phyloP scores from a whole-genome alignment of 371 early-diverging fungal species.

The Apophysomyces variabilis region DNA sequence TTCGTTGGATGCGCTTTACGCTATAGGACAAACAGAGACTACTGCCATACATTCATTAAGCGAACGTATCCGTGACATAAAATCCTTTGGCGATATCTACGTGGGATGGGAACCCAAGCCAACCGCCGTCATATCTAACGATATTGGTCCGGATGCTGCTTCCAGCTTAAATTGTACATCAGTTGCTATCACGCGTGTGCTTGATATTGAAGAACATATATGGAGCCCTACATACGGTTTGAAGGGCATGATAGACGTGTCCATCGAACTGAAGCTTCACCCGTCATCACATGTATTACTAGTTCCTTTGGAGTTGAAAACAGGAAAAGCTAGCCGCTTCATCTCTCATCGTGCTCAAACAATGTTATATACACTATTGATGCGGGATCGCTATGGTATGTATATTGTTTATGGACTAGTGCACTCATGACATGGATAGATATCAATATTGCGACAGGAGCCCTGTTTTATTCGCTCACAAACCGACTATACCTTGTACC shows the following conservation, averaged over 20 bases:
- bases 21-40: constrained; percentile 63
- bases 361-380: constrained; percentile 80
- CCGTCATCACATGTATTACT: constrained; percentile 36
- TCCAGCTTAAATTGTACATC: constrained; percentile 24
- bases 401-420: not conserved
- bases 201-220: constrained; percentile 91
- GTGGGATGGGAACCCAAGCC: constrained; percentile 22
- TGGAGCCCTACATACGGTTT: constrained; percentile 93
- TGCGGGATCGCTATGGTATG: constrained; percentile 86
- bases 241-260: constrained; percentile 92
- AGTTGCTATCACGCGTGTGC: constrained; percentile 66
- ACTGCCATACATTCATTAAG: constrained; percentile 46
- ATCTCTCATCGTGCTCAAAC: constrained; percentile 87
- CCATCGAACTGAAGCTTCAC: constrained; percentile 57
- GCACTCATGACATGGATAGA: constrained; percentile 55
- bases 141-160: constrained; percentile 26
- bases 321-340: constrained; percentile 65
- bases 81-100: constrained; percentile 19
- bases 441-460: constrained; percentile 65
- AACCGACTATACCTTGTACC: constrained; percentile 68
- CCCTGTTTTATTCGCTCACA: constrained; percentile 79
- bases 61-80: constrained; percentile 41
- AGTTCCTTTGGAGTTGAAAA: constrained; percentile 92
- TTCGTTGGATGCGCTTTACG: constrained; percentile 67
- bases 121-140: constrained; percentile 22